Base-by-base conservation (phyloP, 2,329 filamentous ascomycete species). In the Colletotrichum sp. region DNA sequence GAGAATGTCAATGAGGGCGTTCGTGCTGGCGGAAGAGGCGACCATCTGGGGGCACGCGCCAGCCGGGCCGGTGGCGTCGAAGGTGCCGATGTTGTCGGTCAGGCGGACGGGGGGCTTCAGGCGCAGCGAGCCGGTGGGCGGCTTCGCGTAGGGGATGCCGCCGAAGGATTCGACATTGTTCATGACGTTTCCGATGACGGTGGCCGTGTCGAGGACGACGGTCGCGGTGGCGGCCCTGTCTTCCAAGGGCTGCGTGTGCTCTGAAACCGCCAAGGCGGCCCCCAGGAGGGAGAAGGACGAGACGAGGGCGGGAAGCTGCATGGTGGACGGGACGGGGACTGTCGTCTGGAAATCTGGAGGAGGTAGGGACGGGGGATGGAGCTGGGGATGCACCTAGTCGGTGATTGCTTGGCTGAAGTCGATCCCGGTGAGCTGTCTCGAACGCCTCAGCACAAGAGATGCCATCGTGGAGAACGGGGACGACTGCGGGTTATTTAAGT, bases 121-220 rank as follows among this genome's bases (percentile, higher is more conserved):
- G 7, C 93, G 89, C 34, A 93, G 86, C 2, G 85, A 79, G 0
- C 90, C 91, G 1, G 88, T 85, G 1, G 93, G 93, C 7, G 91
- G 88, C 77, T 92, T 84, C 3, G 92, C 92, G 78, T 90, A 94
- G 2, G 92, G 92, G 72, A 94, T 92, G 15, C 90, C 92, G 76
- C 88, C 88, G 83, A 93, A 94, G 28, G 85, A 87, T 70, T 94
- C 92, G 15, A 93, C 86, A 15, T 72, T 67, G 30, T 72, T 75
- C 48, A 76, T 67, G 18, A 73, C 68, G 34, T 79, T 79, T 30
- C 80, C 80, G 24, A 81, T 68, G 12, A 81, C 72, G 6, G 77
- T 80, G 26, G 78, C 79, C 18, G 77, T 76, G 32, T 76, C 73
- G 24, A 80, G 76, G 15, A 72, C 69, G 61, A 79, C 78, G n/a